These are phyloP conservation scores for Penicillium chermesinum DNA, from an alignment of 495 filamentous ascomycete genomes.

Conservation along the genomic window DNA sequence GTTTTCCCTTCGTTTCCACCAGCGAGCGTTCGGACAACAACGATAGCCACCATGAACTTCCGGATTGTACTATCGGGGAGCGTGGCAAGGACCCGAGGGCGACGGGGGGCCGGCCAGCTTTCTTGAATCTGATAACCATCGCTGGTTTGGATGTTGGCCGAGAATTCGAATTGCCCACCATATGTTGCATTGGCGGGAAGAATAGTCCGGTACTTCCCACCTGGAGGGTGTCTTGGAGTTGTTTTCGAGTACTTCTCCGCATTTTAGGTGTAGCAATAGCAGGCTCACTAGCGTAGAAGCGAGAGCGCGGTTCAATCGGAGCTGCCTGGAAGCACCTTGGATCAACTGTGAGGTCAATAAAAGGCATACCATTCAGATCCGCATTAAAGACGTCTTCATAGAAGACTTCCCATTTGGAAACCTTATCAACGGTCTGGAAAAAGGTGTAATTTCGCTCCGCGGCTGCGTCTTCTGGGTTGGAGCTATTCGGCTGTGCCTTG, in stretches of 20 bases:
- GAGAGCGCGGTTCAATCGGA: conserved; percentile 30
- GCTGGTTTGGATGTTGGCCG: neutral
- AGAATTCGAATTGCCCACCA: no score
- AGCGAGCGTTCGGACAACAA: conserved; percentile 65
- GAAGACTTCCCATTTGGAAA: conserved; percentile 35
- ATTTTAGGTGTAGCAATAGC: neutral
- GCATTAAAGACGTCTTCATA: conserved; percentile 28
- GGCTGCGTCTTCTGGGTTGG: neutral
- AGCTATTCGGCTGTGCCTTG: no score
- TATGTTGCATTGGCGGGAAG: neutral
- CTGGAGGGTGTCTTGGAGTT: neutral
- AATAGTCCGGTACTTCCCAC: neutral
- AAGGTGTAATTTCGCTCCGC: conserved; percentile 10
- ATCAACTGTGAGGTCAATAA: conserved; percentile 34
- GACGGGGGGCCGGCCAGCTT: conserved; percentile 1
- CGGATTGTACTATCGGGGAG: conserved; percentile 26
- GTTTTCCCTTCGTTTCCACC: conserved; percentile 61
- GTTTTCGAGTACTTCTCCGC: neutral
- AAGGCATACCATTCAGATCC: conserved; percentile 17
- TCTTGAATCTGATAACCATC: neutral
- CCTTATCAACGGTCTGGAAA: conserved; percentile 21
- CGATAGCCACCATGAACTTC: conserved; percentile 60
- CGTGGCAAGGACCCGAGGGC: conserved; percentile 21
- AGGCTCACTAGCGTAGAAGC: conserved; percentile 28
- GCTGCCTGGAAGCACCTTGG: conserved; percentile 23